These are phyloP conservation scores for Eucalyptus grandis DNA, from an alignment of 345 rosid genomes.

Conservation along the genomic window DNA sequence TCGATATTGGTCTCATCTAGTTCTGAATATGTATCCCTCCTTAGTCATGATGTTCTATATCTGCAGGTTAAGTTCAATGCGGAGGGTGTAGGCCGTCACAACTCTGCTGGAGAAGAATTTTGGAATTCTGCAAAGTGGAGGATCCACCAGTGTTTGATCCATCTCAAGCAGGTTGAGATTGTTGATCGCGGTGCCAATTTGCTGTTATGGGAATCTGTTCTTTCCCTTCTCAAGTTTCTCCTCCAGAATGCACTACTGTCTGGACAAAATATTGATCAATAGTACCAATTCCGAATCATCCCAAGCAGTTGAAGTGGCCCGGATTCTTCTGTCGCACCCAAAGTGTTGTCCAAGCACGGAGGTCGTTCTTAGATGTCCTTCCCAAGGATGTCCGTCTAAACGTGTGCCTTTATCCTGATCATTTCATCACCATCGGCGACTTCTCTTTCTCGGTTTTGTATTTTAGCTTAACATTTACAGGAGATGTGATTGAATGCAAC, in stretches of 20 bases:
- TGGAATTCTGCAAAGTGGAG: too few relatives aligned
- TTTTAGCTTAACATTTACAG: background rate
- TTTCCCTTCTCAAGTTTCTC: too few relatives aligned
- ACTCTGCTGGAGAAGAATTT: background rate
- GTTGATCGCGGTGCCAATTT: too few relatives aligned
- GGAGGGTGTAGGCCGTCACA: background rate
- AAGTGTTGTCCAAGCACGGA: background rate
- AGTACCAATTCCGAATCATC: too few relatives aligned
- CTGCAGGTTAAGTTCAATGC: background rate
- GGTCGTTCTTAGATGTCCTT: background rate
- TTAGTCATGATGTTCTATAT: background rate
- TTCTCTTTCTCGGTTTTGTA: background rate
- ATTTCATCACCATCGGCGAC: rapidly evolving
- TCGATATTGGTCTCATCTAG: background rate
- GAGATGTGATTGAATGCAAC: background rate
- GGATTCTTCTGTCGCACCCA: background rate
- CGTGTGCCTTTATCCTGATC: background rate
- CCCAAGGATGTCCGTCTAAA: background rate
- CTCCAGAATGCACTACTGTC: too few relatives aligned
- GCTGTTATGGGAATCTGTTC: too few relatives aligned
- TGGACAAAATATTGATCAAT: too few relatives aligned
- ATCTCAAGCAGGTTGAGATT: too few relatives aligned
- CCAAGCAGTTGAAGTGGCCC: background rate
- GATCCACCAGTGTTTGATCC: too few relatives aligned
- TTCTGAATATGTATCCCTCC: background rate